Evolutionary conservation across 148 eudicot genomes (phyloP).

Genomic region (Spergularia marina): DNA sequence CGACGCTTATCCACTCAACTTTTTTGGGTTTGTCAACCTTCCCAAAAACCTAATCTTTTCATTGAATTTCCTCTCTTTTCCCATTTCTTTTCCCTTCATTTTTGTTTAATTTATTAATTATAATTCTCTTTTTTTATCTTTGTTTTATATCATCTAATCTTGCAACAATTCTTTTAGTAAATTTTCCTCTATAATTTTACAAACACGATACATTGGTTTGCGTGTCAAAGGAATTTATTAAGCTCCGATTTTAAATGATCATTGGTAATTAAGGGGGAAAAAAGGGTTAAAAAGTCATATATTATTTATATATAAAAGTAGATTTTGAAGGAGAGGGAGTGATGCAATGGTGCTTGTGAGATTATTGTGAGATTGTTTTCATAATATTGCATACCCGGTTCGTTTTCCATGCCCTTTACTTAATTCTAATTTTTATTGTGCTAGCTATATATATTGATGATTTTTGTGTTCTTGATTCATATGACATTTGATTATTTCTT

Average conservation of each 20-base stretch:
- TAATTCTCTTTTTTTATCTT: background rate
- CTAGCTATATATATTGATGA: background rate
- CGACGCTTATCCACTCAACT: constrained; percentile 9
- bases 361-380: background rate
- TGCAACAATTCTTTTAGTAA: background rate
- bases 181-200: background rate
- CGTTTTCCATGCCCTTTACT: constrained; percentile 12
- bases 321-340: background rate
- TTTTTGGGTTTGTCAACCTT: constrained; percentile 4
- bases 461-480: background rate
- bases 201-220: background rate
- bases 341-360: background rate
- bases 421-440: background rate
- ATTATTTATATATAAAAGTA: background rate
- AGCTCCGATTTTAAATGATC: background rate
- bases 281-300: background rate
- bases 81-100: constrained; percentile 2
- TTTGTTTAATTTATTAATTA: constrained; percentile 1
- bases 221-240: background rate
- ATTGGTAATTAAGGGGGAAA: background rate
- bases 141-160: background rate
- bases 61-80: background rate
- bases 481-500: background rate
- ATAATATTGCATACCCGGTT: constrained; percentile 12
- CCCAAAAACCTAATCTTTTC: background rate